Conservation (phyloP, 805 yeast species). For the Candida ponderosae region DNA sequence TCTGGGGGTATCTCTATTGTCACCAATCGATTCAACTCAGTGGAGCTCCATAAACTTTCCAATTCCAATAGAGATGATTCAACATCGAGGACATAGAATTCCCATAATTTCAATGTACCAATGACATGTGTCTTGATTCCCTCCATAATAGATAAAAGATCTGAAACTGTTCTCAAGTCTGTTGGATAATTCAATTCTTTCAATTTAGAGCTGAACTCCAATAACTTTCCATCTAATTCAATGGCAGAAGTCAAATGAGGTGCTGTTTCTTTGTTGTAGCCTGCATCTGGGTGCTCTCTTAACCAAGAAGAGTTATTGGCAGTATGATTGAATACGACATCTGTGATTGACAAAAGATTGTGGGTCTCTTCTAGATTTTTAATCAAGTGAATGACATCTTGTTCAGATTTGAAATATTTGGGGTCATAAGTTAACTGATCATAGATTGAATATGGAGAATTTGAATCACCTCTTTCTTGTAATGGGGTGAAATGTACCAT, state of each 20-base stretch:
- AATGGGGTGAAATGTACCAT: constrained; percentile 96
- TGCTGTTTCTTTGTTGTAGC: constrained; percentile 79
- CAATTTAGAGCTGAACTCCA: constrained; percentile 57
- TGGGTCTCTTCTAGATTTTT: constrained; percentile 40
- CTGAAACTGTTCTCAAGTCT: constrained; percentile 38
- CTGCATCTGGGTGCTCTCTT: constrained; percentile 79
- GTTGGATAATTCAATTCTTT: constrained; percentile 55
- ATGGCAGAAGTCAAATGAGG: constrained; percentile 85
- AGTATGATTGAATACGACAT: constrained; percentile 91
- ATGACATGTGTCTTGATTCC: constrained; percentile 66
- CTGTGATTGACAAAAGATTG: constrained; percentile 73
- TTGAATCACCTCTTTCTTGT: constrained; percentile 80
- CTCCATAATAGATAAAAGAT: constrained; percentile 53
- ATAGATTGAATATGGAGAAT: constrained; percentile 87
- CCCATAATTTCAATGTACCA: constrained; percentile 70
- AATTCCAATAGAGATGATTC: constrained; percentile 30
- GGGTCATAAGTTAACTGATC: constrained; percentile 82
- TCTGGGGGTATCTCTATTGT: constrained; percentile 38
- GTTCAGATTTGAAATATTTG: constrained; percentile 43
- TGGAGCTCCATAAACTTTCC: constrained; percentile 26
- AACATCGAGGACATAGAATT: constrained; percentile 71
- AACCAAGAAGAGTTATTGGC: constrained; percentile 89
- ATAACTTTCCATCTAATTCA: constrained; percentile 65
- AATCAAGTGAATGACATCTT: constrained; percentile 48
- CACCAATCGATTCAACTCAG: constrained; percentile 13